Percentiles rank a stretch among this genome's conserved stretches.
These are phyloP conservation scores for Diophrys appendiculata DNA, from an alignment of 73 alveolate species.

Conservation along the genomic window DNA sequence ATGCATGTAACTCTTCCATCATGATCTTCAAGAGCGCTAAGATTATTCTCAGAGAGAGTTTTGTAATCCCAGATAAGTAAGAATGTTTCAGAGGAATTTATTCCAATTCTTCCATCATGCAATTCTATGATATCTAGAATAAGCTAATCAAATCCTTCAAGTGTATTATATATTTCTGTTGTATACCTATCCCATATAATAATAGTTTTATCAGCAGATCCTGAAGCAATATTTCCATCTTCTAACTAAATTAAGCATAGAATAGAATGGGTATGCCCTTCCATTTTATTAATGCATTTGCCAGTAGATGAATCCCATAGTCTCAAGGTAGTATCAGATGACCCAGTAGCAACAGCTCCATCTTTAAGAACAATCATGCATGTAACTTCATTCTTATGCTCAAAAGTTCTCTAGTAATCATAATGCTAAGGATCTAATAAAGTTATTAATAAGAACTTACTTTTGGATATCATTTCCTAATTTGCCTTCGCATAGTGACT, in stretches of 20 bases:
- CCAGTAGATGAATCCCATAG: constrained; percentile 66
- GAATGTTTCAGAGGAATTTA: constrained; percentile 10
- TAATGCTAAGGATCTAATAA: constrained; percentile 18
- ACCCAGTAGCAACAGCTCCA: constrained; percentile 64
- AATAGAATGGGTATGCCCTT: constrained; percentile 64
- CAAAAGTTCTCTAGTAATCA: constrained; percentile 12
- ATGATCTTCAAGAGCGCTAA: neutral
- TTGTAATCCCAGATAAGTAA: constrained; percentile 11
- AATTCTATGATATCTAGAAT: constrained; percentile 13
- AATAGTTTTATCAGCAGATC: constrained; percentile 51
- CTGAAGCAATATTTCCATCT: constrained; percentile 47
- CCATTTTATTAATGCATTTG: constrained; percentile 29
- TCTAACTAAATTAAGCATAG: constrained; percentile 33
- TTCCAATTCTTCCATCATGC: neutral
- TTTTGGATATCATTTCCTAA: constrained; percentile 3
- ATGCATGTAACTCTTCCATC: neutral
- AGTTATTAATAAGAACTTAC: constrained; percentile 9
- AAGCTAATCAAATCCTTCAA: constrained; percentile 56
- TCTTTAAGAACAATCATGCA: constrained; percentile 28
- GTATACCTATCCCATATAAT: constrained; percentile 59
- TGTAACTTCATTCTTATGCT: constrained; percentile 48
- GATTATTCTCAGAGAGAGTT: neutral
- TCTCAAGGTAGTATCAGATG: constrained; percentile 49
- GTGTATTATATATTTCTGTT: constrained; percentile 44
- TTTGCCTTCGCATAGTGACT: neutral